Evolutionary conservation across 1,284 basidiomycete species (phyloP), one percentile per base, ranked within the genome.

Genomic region (Paramarasmius palmivorus): DNA sequence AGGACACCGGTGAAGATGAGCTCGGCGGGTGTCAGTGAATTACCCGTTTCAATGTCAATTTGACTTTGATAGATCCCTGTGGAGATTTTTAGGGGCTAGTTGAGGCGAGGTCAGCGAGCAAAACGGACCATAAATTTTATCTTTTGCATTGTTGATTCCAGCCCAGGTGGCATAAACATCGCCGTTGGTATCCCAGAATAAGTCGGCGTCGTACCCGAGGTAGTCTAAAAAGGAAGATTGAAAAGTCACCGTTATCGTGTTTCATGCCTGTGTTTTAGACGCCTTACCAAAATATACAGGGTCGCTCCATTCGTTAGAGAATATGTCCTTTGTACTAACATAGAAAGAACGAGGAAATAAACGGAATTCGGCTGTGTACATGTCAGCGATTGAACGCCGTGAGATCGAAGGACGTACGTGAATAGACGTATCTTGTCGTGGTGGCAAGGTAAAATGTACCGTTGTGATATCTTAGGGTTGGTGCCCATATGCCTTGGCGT

Each of bases 271-370:
- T 17, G 29, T 32, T 14, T 26, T 26, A 6, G 42, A 8, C 22
- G 26, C 52, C 58, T 20, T 32, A 72, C 70, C 68, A 53, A 76
- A 74, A 55, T 75, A 75, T 7, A 74, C 55, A 3, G 74, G 75
- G 55, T 75, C 73, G 52, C 73, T 76, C 75, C 75, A 77, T n/a
- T 65, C 57, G 45, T 71, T 68, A 0, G 72, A 68, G 50, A 73
- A 74, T 8, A 75, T 73, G 54, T 76, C 66, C 12, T 63, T 64
- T 1, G 73, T 75, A 9, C 64, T 71, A n/a, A 76, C 69, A 50
- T 65, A 74, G 58, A 73, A 73, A 4, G 71, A 70, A 19, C 73
- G 63, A 25, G 72, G 72, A 52, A 73, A 72, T 20, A 71, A 60
- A 22, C 71, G 62, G 17, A 72, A 57, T 57, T 73, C 73, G n/a